Percentiles rank a stretch among this genome's conserved stretches.
Conservation (phyloP, 768 basidiomycete genomes). For the Podaxis pistillaris region DNA sequence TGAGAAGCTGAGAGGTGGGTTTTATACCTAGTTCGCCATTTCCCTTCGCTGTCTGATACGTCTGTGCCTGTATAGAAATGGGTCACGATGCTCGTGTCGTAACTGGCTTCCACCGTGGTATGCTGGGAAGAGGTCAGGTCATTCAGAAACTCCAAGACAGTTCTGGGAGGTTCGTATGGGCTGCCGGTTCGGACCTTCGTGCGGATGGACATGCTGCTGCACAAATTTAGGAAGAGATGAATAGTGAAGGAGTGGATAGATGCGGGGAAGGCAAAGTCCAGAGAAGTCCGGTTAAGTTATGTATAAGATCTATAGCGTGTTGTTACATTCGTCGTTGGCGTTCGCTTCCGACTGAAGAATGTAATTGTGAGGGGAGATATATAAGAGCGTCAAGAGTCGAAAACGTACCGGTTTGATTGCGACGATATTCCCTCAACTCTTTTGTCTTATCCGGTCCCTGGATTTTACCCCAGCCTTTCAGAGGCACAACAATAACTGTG, state of each 20-base stretch:
- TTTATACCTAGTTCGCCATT: background rate
- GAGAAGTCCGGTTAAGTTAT: slow-evolving; percentile 1
- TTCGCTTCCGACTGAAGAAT: slow-evolving; percentile 53
- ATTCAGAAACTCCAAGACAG: slow-evolving; percentile 76
- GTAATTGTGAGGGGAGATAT: background rate
- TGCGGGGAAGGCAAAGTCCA: background rate
- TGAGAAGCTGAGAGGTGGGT: slow-evolving; percentile 62
- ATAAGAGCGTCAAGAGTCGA: background rate
- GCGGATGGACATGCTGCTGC: slow-evolving; percentile 86
- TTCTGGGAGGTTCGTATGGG: slow-evolving; percentile 83
- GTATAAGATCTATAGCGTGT: background rate
- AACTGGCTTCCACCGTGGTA: slow-evolving; percentile 55
- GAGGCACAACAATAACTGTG: slow-evolving; percentile 86
- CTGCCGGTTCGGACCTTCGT: slow-evolving; percentile 87
- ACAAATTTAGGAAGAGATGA: slow-evolving; percentile 56
- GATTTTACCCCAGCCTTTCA: slow-evolving; percentile 88
- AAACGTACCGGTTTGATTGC: slow-evolving; percentile 55
- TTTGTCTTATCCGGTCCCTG: slow-evolving; percentile 80
- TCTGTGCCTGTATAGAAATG: slow-evolving; percentile 54
- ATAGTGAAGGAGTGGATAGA: slow-evolving; percentile 15
- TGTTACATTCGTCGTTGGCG: slow-evolving; percentile 65
- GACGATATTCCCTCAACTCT: slow-evolving; percentile 79
- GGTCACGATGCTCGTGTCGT: slow-evolving; percentile 79
- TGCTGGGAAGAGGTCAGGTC: slow-evolving; percentile 85
- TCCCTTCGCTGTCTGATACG: slow-evolving; percentile 1